Base-by-base conservation (phyloP, 169 alveolate genomes). In the Amoebophrya sp. region DNA sequence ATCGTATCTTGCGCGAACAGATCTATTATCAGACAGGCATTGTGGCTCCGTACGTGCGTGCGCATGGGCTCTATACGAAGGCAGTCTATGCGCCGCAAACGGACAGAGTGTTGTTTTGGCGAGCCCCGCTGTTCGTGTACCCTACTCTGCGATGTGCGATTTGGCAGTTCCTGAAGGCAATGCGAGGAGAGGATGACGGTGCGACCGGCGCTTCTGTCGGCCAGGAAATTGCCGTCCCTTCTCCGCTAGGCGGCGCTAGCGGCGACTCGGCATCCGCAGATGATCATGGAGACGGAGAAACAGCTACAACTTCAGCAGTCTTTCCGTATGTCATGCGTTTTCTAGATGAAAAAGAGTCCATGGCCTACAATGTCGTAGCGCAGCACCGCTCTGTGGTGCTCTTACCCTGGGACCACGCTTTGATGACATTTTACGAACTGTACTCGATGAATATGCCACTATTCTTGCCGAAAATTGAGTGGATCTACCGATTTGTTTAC, bases 381-480 rank as follows among this genome's bases (percentile, higher is more conserved):
- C 36, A 40, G 47, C 40, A 89, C 90, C 36, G 41, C 33, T 29
- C 41, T 2, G 90, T 89, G 41, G 18, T 89, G n/a, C 41, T 89
- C 23, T 47, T 89, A 24, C 90, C 90, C 41, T 89, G 90, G 90
- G 90, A 89, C 90, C 90, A 89, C 40, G 90, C 90, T 0, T 47
- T 34, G 90, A 89, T 89, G 90, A 89, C 90, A 2, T 89, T 89
- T 40, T 89, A 89, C 40, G 90, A 89, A 23, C 90, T 89, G 41
- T 89, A 89, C 40, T 34, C 53, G 24, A 89, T 89, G 90, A 24
- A 1, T 1, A 23, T 89, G 24, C 90, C 90, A 29, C 36, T 89
- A 33, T 89, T 89, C 40, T 14, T 89, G 26, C 90, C 90, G n/a
- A 89, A 40, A 36, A 40, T 34, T 33, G 90, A 89, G 90, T 89